Conservation (phyloP, 257 asterid species). For the Striga asiatica region DNA sequence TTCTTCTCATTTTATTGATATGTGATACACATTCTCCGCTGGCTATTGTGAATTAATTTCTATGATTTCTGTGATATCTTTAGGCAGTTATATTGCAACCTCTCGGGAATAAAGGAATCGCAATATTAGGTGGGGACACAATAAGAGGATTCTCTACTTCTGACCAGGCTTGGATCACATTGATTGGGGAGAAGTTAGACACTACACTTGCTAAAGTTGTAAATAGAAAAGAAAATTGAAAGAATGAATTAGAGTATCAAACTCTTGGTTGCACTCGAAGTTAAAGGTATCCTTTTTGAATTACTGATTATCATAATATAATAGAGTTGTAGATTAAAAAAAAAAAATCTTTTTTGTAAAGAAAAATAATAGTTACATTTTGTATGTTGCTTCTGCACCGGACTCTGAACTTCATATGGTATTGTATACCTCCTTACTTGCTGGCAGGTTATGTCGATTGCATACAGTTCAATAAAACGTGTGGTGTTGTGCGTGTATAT, state of each 20-base stretch:
- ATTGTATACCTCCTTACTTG: no score
- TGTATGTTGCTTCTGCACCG: no score
- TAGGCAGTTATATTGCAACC: slow-evolving; percentile 97
- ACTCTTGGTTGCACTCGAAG: background rate
- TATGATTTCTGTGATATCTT: slow-evolving; percentile 4
- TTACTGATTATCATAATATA: no score
- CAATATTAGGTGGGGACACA: slow-evolving; percentile 79
- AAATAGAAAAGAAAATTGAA: slow-evolving; percentile 8
- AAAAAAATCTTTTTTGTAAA: no score
- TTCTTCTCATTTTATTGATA: background rate
- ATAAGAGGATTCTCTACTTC: slow-evolving; percentile 82
- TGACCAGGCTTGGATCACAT: slow-evolving; percentile 97
- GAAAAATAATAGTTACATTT: no score
- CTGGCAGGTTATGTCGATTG: no score
- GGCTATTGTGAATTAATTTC: slow-evolving; percentile 7
- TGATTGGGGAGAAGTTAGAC: slow-evolving; percentile 78
- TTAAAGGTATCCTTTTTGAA: no score
- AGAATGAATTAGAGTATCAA: background rate
- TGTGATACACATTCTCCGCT: no score
- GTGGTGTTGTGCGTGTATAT: no score
- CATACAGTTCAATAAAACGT: no score
- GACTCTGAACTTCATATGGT: no score
- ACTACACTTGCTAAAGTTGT: slow-evolving; percentile 53
- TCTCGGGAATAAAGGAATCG: slow-evolving; percentile 72
- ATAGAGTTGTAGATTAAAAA: no score